A percentile compares a stretch with the other conserved stretches of the same genome.
phyloP scores from a whole-genome alignment of 2,329 filamentous ascomycete species.

The Trichoderma polysporum region DNA sequence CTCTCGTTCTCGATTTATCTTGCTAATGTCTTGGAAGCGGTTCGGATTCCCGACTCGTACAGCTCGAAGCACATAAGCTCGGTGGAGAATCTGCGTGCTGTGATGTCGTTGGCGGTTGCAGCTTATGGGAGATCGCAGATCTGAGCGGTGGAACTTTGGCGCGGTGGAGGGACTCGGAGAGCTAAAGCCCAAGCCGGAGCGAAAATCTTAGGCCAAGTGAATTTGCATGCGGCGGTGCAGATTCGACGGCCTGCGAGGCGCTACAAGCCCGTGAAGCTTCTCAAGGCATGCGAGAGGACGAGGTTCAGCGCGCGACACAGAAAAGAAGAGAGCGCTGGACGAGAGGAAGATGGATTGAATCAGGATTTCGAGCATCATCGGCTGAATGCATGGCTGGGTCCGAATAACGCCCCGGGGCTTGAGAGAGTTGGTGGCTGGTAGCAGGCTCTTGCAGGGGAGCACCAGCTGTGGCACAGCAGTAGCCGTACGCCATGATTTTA shows the following conservation, averaged over 20 bases:
- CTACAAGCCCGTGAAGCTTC: not conserved
- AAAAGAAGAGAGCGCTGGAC: not conserved
- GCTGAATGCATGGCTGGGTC: not conserved
- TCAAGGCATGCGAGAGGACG: constrained; percentile 8
- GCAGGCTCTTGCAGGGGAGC: not conserved
- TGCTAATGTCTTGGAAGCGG: not conserved
- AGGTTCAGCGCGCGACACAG: constrained; percentile 7
- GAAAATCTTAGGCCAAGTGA: not conserved
- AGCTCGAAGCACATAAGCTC: constrained; percentile 11
- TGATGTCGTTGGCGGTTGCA: not conserved
- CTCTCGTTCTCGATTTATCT: not conserved
- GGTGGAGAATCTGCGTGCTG: not conserved
- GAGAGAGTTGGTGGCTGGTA: constrained; percentile 3
- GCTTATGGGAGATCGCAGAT: constrained; percentile 13
- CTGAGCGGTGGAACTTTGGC: constrained; percentile 14
- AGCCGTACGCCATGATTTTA: not conserved
- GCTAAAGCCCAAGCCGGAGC: constrained; percentile 3
- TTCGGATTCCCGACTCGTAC: not conserved
- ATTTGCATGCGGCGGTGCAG: constrained; percentile 9
- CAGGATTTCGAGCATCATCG: not conserved
- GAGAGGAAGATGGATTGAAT: not conserved
- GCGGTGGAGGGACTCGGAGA: not conserved
- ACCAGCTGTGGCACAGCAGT: constrained; percentile 12
- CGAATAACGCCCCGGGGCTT: not conserved
- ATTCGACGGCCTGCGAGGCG: constrained; percentile 5